Evolutionary conservation across 257 asterid genomes (phyloP).

Genomic region (Fraxinus anomala): DNA sequence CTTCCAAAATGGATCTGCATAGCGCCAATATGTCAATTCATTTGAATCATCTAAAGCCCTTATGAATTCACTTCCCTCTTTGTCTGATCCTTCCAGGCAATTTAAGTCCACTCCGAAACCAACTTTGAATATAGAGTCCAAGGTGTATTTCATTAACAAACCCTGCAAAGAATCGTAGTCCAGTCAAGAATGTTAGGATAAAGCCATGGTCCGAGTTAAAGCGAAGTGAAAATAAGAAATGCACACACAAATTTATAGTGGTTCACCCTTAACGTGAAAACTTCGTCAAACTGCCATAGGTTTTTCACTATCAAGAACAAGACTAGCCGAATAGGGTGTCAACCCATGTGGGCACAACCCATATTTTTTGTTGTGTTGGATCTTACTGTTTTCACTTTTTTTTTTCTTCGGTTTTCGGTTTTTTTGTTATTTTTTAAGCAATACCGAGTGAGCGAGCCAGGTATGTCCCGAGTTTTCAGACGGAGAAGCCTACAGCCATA

Average conservation of each 20-base stretch:
- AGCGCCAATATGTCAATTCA: slow-evolving; percentile 59
- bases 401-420: too few relatives aligned
- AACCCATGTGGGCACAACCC: neutral
- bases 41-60: slow-evolving; percentile 79
- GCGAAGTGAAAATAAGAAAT: neutral
- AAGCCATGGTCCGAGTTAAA: neutral
- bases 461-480: too few relatives aligned
- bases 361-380: neutral
- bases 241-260: too few relatives aligned
- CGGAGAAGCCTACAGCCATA: too few relatives aligned
- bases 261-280: too few relatives aligned
- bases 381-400: neutral
- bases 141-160: slow-evolving; percentile 64
- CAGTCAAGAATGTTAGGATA: neutral
- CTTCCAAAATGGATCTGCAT: slow-evolving; percentile 66
- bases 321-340: neutral
- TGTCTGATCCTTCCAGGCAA: slow-evolving; percentile 53
- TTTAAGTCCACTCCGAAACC: slow-evolving; percentile 75
- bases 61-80: slow-evolving; percentile 47
- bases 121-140: slow-evolving; percentile 76
- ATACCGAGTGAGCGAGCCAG: too few relatives aligned
- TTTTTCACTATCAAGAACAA: neutral
- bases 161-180: slow-evolving; percentile 38
- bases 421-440: too few relatives aligned
- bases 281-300: neutral